Evolutionary conservation across 805 yeast genomes (phyloP).

Genomic region (Wickerhamiella shivajii): DNA sequence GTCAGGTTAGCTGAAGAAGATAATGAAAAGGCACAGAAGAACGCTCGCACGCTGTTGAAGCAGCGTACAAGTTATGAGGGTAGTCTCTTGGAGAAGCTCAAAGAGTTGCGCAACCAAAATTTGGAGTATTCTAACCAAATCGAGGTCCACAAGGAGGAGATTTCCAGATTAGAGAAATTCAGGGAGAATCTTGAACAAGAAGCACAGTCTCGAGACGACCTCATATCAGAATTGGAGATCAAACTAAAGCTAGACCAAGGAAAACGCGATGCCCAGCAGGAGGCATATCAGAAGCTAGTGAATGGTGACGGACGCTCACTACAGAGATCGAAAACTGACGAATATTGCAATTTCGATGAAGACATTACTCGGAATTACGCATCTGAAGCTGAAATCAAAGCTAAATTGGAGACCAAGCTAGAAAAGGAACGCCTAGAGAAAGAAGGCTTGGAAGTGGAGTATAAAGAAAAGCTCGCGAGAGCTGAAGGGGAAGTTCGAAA

Average conservation of each 20-base stretch:
- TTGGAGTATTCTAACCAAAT: constrained; percentile 16
- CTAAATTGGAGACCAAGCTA: constrained; percentile 5
- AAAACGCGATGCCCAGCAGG: constrained; percentile 5
- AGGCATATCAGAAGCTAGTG: background rate
- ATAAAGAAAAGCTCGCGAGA: constrained; percentile 5
- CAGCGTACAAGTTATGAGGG: constrained; percentile 27
- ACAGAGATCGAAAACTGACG: background rate
- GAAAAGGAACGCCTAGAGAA: constrained; percentile 3
- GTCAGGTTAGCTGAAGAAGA: constrained; percentile 20
- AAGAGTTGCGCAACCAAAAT: constrained; percentile 21
- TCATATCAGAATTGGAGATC: constrained; percentile 17
- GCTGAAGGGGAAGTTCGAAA: constrained; percentile 1
- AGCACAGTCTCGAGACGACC: constrained; percentile 22
- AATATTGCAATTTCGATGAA: constrained; percentile 2
- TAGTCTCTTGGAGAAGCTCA: constrained; percentile 22
- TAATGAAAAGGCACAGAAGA: constrained; percentile 21
- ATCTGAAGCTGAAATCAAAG: background rate
- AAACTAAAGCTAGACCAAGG: constrained; percentile 10
- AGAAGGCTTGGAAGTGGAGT: constrained; percentile 5
- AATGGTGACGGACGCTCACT: constrained; percentile 1
- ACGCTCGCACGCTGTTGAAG: constrained; percentile 21
- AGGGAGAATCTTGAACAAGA: constrained; percentile 21
- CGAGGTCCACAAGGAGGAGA: constrained; percentile 15
- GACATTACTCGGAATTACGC: background rate
- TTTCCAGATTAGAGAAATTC: constrained; percentile 21